Evolutionary conservation across 805 yeast genomes (phyloP), one percentile per base, ranked within the genome.

Genomic region (Komagataella ulmi): DNA sequence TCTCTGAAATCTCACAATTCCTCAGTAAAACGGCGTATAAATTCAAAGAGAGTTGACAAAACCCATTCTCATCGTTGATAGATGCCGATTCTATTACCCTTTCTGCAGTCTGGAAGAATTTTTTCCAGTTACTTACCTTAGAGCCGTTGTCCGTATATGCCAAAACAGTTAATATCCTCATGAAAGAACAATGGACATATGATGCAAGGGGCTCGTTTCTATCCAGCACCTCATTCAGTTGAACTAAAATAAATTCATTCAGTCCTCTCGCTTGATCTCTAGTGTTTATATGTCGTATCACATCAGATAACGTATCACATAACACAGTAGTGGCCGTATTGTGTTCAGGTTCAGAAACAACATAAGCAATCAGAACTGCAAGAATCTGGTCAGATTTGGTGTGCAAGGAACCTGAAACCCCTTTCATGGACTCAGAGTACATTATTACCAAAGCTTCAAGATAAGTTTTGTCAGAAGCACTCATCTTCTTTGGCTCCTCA

Each of bases 361-460:
- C 14, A 30, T 8, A 30, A 30, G 12, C 14, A 30, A 30, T 4
- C 1, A 30, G 40, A 12, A 21, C 30, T 5, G 21, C 18, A 17
- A 49, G 7, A n/a, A 49, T 44, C 6, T 23, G 12, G 17, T 44
- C 17, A 12, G 46, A 19, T 14, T 44, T 87, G 1, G 96, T 85
- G 63, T 91, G 96, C 54, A 90, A 71, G 0, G 85, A 73, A 4
- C 79, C 84, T 12, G 76, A 76, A 0, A 95, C 80, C 47, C 88
- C 81, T 55, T 77, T 82, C 63, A 90, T 70, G 0, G 97, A 70
- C 60, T 88, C 95, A 2, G 88, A 71, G 60, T 81, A 81, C 46
- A 90, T 72, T 5, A 74, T 71, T 2, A 78, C 72, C 46, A 87
- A 62, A 0, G 95, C 74, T 12, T 69, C 79, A 52, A 75, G 74